Conservation (phyloP, 2,329 filamentous ascomycete species). For the Diaporthe citriasiana region DNA sequence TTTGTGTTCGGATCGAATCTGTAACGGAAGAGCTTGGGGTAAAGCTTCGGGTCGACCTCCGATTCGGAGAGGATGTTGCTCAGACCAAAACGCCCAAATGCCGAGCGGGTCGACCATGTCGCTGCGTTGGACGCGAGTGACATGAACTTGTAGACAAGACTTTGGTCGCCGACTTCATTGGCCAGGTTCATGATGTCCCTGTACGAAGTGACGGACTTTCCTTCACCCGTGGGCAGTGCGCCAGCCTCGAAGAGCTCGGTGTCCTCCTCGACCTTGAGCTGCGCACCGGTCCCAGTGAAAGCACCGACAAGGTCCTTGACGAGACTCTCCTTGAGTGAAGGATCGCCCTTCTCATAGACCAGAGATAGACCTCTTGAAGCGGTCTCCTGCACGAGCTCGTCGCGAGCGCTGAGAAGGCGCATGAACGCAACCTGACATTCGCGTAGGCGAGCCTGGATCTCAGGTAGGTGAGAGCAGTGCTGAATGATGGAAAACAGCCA, state of each 20-base stretch:
- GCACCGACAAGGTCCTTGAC: slow-evolving; percentile 90
- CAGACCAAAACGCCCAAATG: slow-evolving; percentile 93
- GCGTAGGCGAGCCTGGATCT: slow-evolving; percentile 80
- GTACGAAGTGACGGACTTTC: slow-evolving; percentile 92
- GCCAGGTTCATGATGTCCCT: slow-evolving; percentile 96
- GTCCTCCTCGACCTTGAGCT: slow-evolving; percentile 87
- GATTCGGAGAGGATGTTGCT: slow-evolving; percentile 93
- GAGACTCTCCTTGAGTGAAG: slow-evolving; percentile 82
- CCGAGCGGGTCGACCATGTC: slow-evolving; percentile 96
- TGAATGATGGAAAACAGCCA: slow-evolving; percentile 95
- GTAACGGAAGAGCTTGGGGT: slow-evolving; percentile 94
- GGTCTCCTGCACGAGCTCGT: slow-evolving; percentile 96
- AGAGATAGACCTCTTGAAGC: slow-evolving; percentile 91
- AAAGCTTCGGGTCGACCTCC: slow-evolving; percentile 90
- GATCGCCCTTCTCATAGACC: slow-evolving; percentile 93
- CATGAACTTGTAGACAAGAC: slow-evolving; percentile 99
- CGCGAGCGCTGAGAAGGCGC: slow-evolving; percentile 85
- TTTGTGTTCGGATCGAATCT: slow-evolving; percentile 95
- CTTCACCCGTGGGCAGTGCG: slow-evolving; percentile 89
- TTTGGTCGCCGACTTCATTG: slow-evolving; percentile 96
- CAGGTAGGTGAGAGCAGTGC: slow-evolving; percentile 83
- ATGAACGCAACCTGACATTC: slow-evolving; percentile 91
- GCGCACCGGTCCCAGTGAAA: slow-evolving; percentile 83
- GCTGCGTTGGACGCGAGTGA: slow-evolving; percentile 94
- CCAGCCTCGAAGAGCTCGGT: slow-evolving; percentile 96